phyloP scores from a whole-genome alignment of 192 early-diverging fungal genomes.

The Paraglomus brasilianum region DNA sequence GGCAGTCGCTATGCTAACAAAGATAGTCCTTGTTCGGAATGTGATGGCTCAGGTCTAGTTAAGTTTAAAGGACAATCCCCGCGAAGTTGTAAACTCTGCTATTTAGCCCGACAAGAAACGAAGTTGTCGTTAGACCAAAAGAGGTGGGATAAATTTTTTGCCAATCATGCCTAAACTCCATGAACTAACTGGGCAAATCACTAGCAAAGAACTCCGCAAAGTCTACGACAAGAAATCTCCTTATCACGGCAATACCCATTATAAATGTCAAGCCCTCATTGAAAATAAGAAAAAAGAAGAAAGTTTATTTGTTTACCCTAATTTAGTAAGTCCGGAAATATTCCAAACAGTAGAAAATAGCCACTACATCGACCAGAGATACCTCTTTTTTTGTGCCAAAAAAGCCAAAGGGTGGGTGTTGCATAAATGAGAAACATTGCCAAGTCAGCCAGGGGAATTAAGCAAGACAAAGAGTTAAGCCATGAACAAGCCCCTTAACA shows the following conservation, averaged over 20 bases:
- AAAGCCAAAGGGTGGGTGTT: background rate
- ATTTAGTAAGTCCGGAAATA: background rate
- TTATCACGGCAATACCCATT: background rate
- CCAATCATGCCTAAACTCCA: conserved; percentile 1
- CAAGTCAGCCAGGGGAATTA: too few relatives aligned
- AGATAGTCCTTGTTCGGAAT: too few relatives aligned
- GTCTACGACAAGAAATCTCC: background rate
- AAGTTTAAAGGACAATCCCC: too few relatives aligned
- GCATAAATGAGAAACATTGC: background rate
- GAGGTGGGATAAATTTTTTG: too few relatives aligned
- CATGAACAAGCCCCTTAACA: background rate
- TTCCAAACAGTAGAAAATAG: background rate
- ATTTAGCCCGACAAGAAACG: too few relatives aligned
- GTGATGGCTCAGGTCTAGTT: too few relatives aligned
- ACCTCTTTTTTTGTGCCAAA: background rate
- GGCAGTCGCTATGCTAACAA: too few relatives aligned
- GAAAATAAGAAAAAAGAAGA: too few relatives aligned
- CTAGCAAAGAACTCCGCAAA: background rate
- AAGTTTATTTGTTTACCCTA: conserved; percentile 6
- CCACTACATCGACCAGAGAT: background rate
- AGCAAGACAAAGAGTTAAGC: too few relatives aligned
- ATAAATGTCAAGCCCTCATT: background rate
- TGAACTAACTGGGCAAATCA: background rate
- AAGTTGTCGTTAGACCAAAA: too few relatives aligned
- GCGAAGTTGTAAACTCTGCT: too few relatives aligned